These are phyloP conservation scores for Phytophthora multivora DNA, from an alignment of 352 stramenopile species.

Conservation along the genomic window DNA sequence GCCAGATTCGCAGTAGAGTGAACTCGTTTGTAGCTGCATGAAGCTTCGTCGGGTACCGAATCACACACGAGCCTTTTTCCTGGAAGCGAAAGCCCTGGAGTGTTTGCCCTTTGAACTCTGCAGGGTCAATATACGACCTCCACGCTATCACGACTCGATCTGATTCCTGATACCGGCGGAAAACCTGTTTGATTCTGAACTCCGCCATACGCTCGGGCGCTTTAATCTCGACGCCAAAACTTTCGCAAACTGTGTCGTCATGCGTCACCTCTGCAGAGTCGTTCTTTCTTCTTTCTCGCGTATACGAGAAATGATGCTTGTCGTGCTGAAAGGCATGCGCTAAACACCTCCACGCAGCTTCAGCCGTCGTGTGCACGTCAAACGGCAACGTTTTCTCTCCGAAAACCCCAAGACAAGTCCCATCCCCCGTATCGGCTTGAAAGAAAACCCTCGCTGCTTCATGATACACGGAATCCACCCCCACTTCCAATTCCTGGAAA, in stretches of 20 bases:
- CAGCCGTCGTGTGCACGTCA: conserved; percentile 35
- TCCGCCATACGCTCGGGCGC: conserved; percentile 49
- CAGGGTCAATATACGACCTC: conserved; percentile 60
- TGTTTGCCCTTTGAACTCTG: conserved; percentile 54
- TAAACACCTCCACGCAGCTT: conserved; percentile 48
- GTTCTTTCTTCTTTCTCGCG: conserved; percentile 19
- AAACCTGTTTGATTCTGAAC: conserved; percentile 67
- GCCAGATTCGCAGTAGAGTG: conserved; percentile 49
- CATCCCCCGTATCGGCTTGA: conserved; percentile 18
- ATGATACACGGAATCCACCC: conserved; percentile 45
- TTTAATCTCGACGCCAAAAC: conserved; percentile 61
- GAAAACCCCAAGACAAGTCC: conserved; percentile 37
- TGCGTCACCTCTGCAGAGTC: conserved; percentile 4
- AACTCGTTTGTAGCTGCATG: conserved; percentile 25
- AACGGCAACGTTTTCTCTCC: conserved; percentile 55
- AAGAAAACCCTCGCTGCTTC: conserved; percentile 45
- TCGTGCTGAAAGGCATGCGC: conserved; percentile 40
- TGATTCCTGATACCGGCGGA: conserved; percentile 60
- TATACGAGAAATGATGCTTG: conserved; percentile 43
- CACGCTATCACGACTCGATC: conserved; percentile 71
- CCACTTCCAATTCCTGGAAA: conserved; percentile 39
- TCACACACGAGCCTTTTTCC: conserved; percentile 68
- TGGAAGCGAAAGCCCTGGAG: conserved; percentile 56
- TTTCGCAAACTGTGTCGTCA: conserved; percentile 66
- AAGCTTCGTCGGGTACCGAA: conserved; percentile 37